Conservation (phyloP, 495 filamentous ascomycete species). For the Trichoderma erinaceum region DNA sequence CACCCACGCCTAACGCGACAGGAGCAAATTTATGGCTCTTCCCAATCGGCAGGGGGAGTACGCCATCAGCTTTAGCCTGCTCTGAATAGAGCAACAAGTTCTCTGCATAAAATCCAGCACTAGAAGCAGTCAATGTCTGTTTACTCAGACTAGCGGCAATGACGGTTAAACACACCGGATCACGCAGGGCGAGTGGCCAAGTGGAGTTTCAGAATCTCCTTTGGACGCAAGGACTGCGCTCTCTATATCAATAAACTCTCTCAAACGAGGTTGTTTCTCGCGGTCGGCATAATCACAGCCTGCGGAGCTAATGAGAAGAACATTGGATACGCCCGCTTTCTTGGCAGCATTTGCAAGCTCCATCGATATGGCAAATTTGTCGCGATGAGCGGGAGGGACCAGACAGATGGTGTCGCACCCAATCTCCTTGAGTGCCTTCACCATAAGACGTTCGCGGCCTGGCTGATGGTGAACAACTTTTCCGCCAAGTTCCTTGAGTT, state of each 20-base stretch:
- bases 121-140: conserved; percentile 11
- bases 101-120: conserved; percentile 52
- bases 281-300: conserved; percentile 50
- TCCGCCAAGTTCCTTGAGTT: conserved; percentile 48
- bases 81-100: conserved; percentile 47
- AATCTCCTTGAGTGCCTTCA: conserved; percentile 32
- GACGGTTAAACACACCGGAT: conserved; percentile 37
- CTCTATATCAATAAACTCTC: conserved; percentile 53
- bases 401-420: conserved; percentile 49
- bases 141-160: neutral
- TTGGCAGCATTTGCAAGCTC: conserved; percentile 47
- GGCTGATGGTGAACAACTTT: conserved; percentile 42
- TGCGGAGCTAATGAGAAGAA: conserved; percentile 47
- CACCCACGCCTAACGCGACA: conserved; percentile 41
- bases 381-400: conserved; percentile 43
- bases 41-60: conserved; percentile 47
- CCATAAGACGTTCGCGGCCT: conserved; percentile 37
- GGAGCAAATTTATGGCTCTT: conserved; percentile 48
- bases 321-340: conserved; percentile 44
- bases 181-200: conserved; percentile 44
- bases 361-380: conserved; percentile 43
- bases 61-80: conserved; percentile 40
- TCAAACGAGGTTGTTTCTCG: conserved; percentile 44
- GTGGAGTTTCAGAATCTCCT: conserved; percentile 34
- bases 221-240: conserved; percentile 38